Base-by-base conservation (phyloP, 176 grass and related monocot species). In the Carex scoparia region DNA sequence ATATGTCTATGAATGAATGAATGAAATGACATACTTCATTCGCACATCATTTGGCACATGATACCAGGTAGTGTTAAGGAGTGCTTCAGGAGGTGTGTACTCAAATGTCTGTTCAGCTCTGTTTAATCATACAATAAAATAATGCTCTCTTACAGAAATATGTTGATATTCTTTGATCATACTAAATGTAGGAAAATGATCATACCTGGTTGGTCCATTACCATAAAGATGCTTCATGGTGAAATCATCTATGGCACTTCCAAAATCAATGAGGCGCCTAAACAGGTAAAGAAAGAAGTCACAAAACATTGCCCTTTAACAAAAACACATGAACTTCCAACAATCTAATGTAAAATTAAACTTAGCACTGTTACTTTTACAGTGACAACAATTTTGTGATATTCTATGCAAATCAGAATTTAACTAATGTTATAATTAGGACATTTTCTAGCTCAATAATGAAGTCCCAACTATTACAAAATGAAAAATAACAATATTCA, bases 171-270 rank as follows among this genome's bases (percentile, higher is more conserved):
- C 9, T 55, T 54, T 54, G 13, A 57, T 16, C 13, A 33, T 55
- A 56, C 30, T 18, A 56, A 65, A 78, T 3, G 18, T 35, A 63
- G 9, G 23, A 30, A 65, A 33, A 51, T 49, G 13, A 42, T 84
- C 35, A 11, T 75, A 98, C 95, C 95, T 88, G 74, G 88, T 93
- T 90, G 93, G 95, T 51, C 93, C 93, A 76, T 93, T 85, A 81
- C 89, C 92, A 65, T 94, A 98, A 42, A 94, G 86, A 94, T 98
- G 83, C 81, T 93, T 98, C 95, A 94, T 80, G 62, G 95, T 98
- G 69, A 92, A 93, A 92, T 98, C 95, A 88, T 98, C 95, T 86
- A 98, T 90, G 63, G 95, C 95, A 92, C 95, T 94, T 80, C 95
- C 95, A 14, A 98, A 98, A 84, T 98, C 95, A 88, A 98, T 94